These are phyloP conservation scores for Gloeophyllum trabeum DNA, from an alignment of 768 basidiomycete species.

Conservation along the genomic window DNA sequence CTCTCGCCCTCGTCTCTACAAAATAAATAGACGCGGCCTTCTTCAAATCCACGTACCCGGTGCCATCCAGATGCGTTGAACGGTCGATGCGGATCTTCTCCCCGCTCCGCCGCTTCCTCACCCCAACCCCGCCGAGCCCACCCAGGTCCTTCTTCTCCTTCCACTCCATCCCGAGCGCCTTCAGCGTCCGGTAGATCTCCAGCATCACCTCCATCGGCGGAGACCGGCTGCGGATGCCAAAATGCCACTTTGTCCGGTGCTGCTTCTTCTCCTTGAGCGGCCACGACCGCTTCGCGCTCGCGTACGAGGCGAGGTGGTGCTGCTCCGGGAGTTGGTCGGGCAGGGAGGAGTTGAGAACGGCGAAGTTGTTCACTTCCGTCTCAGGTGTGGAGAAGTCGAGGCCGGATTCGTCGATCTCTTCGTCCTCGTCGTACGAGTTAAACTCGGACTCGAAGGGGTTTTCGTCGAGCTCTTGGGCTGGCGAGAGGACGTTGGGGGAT, in stretches of 20 bases:
- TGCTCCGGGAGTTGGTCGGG: constrained; percentile 51
- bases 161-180: constrained; percentile 94
- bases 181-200: constrained; percentile 91
- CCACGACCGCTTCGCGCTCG: constrained; percentile 36
- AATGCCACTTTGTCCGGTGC: constrained; percentile 91
- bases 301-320: constrained; percentile 63
- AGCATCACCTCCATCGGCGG: constrained; percentile 99
- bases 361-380: constrained; percentile 52
- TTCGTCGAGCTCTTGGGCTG: constrained; percentile 52
- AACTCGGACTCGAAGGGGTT: constrained; percentile 81
- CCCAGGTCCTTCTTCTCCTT: constrained; percentile 79
- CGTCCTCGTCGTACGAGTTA: constrained; percentile 33
- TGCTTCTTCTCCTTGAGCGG: constrained; percentile 51
- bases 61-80: constrained; percentile 48
- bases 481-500: constrained; percentile 59
- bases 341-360: constrained; percentile 83
- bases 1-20: constrained; percentile 85
- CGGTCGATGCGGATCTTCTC: constrained; percentile 47
- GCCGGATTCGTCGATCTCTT: constrained; percentile 50
- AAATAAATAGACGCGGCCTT: constrained; percentile 77
- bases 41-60: constrained; percentile 44
- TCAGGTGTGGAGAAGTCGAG: constrained; percentile 35
- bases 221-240: constrained; percentile 88
- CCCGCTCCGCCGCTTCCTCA: constrained; percentile 20
- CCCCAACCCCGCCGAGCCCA: constrained; percentile 44